phyloP scores from a whole-genome alignment of 768 basidiomycete species.

The Mycena sanguinolenta region DNA sequence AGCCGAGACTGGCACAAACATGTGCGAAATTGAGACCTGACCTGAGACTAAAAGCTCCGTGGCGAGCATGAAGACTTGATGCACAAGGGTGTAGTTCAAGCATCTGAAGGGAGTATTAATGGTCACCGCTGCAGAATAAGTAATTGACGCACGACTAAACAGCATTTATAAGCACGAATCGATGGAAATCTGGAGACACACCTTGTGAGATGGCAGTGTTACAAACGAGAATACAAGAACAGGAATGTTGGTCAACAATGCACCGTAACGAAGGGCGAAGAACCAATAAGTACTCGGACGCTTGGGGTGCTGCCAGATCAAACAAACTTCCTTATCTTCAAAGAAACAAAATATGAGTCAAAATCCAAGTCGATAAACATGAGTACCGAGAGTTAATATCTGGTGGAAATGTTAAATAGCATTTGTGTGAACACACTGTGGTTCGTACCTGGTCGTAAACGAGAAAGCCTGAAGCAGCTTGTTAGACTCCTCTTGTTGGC shows the following conservation, averaged over 20 bases:
- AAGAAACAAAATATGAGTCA: neutral
- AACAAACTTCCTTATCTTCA: conserved; percentile 9
- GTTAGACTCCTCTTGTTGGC: neutral
- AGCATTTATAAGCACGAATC: neutral
- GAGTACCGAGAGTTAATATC: conserved; percentile 12
- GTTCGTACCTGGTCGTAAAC: conserved; percentile 9
- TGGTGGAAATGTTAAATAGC: neutral
- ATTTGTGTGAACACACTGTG: too few relatives aligned
- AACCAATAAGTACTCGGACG: conserved; percentile 42
- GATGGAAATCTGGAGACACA: neutral
- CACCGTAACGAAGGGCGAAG: conserved; percentile 49
- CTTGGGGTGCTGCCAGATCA: conserved; percentile 47
- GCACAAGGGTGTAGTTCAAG: conserved; percentile 37
- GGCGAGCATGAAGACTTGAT: conserved; percentile 45
- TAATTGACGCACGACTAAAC: neutral
- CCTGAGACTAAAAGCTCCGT: conserved; percentile 42
- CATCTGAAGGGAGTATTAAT: conserved; percentile 39
- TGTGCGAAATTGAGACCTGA: neutral
- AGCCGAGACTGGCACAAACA: too few relatives aligned
- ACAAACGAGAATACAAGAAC: conserved; percentile 27
- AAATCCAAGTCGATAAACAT: neutral
- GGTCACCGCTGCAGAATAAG: too few relatives aligned
- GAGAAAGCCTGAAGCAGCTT: conserved; percentile 6
- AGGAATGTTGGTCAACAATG: conserved; percentile 35
- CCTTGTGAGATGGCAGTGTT: neutral